These are phyloP conservation scores for Picochlorum sp. DNA, from an alignment of 139 green algal species.

Conservation along the genomic window DNA sequence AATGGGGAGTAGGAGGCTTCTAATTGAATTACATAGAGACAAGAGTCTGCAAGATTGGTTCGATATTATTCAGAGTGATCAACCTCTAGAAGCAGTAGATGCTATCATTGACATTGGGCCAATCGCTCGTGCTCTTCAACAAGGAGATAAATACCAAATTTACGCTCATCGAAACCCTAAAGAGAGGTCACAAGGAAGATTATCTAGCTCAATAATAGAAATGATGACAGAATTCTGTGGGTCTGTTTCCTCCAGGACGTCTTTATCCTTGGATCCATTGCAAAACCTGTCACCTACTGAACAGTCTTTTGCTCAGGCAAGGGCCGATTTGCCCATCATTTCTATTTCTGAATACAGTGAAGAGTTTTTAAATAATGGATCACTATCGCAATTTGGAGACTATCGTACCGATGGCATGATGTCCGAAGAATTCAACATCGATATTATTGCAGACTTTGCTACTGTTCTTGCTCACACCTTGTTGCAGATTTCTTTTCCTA, in stretches of 20 bases:
- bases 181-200: not conserved
- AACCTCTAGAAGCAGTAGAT: constrained; percentile 18
- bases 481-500: too few species aligned
- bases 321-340: not conserved
- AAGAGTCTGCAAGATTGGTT: too few species aligned
- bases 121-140: not conserved
- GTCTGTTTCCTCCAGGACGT: too few species aligned
- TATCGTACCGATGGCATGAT: too few species aligned
- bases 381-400: too few species aligned
- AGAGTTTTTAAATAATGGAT: not conserved
- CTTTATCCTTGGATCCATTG: too few species aligned
- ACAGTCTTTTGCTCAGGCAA: too few species aligned
- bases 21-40: constrained; percentile 46
- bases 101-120: constrained; percentile 41
- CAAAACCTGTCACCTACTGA: too few species aligned
- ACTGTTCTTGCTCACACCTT: too few species aligned
- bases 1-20: constrained; percentile 53
- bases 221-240: not conserved
- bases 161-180: not conserved
- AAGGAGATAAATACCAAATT: constrained; percentile 15
- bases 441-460: too few species aligned
- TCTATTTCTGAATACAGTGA: not conserved
- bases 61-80: too few species aligned
- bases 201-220: not conserved
- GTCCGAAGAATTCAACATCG: too few species aligned